phyloP scores from a whole-genome alignment of 306 rosid species.

The Citrullus colocynthis region DNA sequence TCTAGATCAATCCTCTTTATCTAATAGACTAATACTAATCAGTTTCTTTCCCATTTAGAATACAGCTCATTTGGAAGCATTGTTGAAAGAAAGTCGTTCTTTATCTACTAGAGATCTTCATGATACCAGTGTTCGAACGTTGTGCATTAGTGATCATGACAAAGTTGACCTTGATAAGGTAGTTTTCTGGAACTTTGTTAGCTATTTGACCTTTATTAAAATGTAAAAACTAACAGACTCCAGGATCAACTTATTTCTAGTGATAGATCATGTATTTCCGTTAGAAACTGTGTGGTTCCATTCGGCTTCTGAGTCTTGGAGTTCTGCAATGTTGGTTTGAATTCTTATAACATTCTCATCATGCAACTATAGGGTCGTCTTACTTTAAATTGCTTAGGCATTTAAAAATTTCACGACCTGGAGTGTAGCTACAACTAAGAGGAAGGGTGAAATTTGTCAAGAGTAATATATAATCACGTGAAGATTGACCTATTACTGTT shows the following conservation, averaged over 20 bases:
- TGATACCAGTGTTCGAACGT: conserved; percentile 68
- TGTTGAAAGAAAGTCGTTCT: conserved; percentile 51
- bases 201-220: background rate
- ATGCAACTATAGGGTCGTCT: background rate
- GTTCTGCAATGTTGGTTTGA: background rate
- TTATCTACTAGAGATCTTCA: conserved; percentile 54
- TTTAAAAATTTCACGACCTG: background rate
- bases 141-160: conserved; percentile 49
- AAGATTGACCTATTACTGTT: background rate
- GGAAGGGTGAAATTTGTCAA: background rate
- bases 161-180: conserved; percentile 77
- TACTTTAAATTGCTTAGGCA: background rate
- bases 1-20: conserved; percentile 1
- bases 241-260: background rate
- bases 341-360: background rate
- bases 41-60: conserved; percentile 30
- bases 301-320: background rate
- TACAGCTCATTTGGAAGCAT: conserved; percentile 49
- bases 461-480: background rate
- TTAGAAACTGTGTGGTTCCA: background rate
- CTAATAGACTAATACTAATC: background rate
- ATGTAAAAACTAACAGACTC: background rate
- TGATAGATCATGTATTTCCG: background rate
- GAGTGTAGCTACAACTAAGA: background rate
- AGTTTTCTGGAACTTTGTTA: background rate